phyloP scores from a whole-genome alignment of 2,329 filamentous ascomycete genomes.

The Fusarium mangiferae region DNA sequence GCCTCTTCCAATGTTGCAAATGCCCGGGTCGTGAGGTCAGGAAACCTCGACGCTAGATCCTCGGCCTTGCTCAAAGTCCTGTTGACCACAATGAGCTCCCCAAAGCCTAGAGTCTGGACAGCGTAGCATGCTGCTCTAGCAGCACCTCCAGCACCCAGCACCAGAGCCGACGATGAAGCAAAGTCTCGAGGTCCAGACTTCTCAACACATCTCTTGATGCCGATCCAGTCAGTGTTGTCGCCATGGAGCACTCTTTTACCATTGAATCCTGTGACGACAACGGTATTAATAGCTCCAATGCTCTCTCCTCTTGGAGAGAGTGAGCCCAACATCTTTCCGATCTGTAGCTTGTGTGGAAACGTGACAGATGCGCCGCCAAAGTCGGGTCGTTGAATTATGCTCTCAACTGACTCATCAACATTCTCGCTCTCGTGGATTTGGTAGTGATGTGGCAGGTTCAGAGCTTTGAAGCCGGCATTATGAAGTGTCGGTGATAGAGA shows the following conservation, averaged over 20 bases:
- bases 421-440: slow-evolving; percentile 10
- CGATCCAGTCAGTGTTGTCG: slow-evolving; percentile 9
- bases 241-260: background rate
- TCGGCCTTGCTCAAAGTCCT: background rate
- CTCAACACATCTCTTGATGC: slow-evolving; percentile 5
- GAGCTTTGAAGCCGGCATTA: background rate
- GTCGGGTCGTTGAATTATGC: background rate
- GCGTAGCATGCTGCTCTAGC: slow-evolving; percentile 13
- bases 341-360: slow-evolving; percentile 13
- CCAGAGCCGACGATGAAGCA: background rate
- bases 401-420: background rate
- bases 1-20: background rate
- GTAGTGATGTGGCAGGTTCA: background rate
- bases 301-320: background rate
- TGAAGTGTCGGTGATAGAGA: slow-evolving; percentile 3
- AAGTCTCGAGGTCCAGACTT: background rate
- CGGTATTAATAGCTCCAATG: background rate
- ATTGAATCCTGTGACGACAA: background rate
- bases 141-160: background rate
- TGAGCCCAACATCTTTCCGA: background rate
- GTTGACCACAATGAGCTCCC: background rate
- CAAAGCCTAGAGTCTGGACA: background rate
- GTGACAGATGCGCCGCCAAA: slow-evolving; percentile 7
- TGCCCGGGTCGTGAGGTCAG: background rate
- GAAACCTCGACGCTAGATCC: background rate